These are phyloP conservation scores for Hypoxylon sp. DNA, from an alignment of 2,329 filamentous ascomycete genomes.

Conservation along the genomic window DNA sequence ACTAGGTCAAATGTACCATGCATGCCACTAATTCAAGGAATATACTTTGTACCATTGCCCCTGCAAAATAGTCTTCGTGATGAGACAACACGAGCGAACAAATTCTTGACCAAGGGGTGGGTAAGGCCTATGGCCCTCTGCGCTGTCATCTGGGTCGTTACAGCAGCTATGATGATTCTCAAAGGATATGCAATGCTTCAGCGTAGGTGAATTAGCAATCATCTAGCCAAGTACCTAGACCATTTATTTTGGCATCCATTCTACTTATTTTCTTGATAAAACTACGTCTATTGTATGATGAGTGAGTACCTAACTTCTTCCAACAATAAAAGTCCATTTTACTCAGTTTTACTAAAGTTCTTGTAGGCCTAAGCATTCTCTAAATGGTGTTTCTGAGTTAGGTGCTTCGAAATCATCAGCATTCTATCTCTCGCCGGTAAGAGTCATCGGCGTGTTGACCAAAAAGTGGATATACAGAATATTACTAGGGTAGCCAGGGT, in stretches of 20 bases:
- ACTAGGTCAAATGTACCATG: slow-evolving; percentile 1
- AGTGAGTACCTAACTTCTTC: too few species aligned
- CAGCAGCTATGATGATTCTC: not conserved
- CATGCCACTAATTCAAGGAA: not conserved
- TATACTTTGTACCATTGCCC: not conserved
- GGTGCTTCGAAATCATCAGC: not conserved
- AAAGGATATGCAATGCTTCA: not conserved
- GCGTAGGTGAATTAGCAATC: not conserved
- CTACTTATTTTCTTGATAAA: not conserved
- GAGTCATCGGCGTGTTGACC: slow-evolving; percentile 46
- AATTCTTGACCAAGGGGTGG: not conserved
- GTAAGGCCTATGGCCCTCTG: too few species aligned
- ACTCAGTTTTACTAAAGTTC: not conserved
- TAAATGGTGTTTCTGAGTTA: not conserved
- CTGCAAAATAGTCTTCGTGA: not conserved
- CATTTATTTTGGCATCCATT: not conserved
- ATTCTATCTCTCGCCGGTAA: slow-evolving; percentile 18
- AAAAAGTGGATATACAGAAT: not conserved
- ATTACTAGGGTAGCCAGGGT: slow-evolving; percentile 2
- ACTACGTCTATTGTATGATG: too few species aligned
- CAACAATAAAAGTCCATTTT: not conserved
- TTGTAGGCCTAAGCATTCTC: too few species aligned
- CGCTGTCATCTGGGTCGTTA: not conserved
- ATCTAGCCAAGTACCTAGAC: not conserved
- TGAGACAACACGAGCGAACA: not conserved